Conservation (phyloP, 2,329 filamentous ascomycete genomes). For the Verticillium alfalfae region DNA sequence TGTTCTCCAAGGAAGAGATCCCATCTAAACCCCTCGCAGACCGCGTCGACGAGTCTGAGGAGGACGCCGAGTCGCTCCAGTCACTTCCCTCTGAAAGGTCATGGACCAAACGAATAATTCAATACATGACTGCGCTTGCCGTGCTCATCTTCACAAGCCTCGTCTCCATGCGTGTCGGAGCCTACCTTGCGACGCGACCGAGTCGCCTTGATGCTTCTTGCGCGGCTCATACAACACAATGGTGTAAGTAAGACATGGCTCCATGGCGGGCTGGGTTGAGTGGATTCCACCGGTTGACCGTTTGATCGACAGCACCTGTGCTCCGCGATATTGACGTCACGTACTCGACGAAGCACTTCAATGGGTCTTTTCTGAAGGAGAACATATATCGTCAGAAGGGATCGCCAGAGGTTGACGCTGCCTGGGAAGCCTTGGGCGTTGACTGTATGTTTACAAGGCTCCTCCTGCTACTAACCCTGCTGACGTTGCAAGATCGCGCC, state of each 20-base stretch:
- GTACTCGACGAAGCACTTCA: slow-evolving; percentile 35
- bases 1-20: slow-evolving; percentile 7
- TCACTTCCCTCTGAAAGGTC: not conserved
- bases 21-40: slow-evolving; percentile 7
- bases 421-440: slow-evolving; percentile 40
- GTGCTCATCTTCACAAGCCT: slow-evolving; percentile 9
- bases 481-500: slow-evolving; percentile 29
- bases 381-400: slow-evolving; percentile 45
- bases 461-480: not conserved
- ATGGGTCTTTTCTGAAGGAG: slow-evolving; percentile 51
- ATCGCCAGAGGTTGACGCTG: slow-evolving; percentile 48
- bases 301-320: slow-evolving; percentile 20
- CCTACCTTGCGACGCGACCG: slow-evolving; percentile 7
- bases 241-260: slow-evolving; percentile 23
- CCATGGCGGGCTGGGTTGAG: not conserved
- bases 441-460: slow-evolving; percentile 32
- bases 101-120: slow-evolving; percentile 1
- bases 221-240: slow-evolving; percentile 25
- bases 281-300: not conserved
- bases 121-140: slow-evolving; percentile 3
- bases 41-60: slow-evolving; percentile 11
- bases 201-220: slow-evolving; percentile 15
- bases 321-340: slow-evolving; percentile 23
- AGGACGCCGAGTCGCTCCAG: slow-evolving; percentile 6
- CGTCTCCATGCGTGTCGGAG: slow-evolving; percentile 12